phyloP scores from a whole-genome alignment of 2,329 filamentous ascomycete species.

The Botryotinia convoluta region DNA sequence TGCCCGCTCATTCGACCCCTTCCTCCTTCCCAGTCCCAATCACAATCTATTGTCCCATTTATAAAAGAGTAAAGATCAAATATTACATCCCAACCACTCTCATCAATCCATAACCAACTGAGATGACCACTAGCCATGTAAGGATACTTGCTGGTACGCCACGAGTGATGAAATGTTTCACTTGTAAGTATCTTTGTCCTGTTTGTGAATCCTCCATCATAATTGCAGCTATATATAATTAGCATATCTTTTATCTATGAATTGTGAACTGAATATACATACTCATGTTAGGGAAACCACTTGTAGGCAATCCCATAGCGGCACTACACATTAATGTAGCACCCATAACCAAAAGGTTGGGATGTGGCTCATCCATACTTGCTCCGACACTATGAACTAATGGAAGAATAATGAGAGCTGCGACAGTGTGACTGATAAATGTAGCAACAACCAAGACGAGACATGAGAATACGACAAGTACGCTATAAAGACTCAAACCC shows the following conservation, averaged over 20 bases:
- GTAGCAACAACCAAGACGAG: constrained; percentile 92
- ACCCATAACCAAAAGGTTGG: constrained; percentile 93
- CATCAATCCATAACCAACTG: constrained; percentile 90
- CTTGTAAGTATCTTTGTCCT: constrained; percentile 85
- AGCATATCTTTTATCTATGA: constrained; percentile 17
- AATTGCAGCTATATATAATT: constrained; percentile 68
- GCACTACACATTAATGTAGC: constrained; percentile 94
- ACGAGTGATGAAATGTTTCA: constrained; percentile 92
- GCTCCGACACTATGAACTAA: constrained; percentile 83
- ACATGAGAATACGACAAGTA: constrained; percentile 79
- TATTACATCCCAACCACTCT: constrained; percentile 41
- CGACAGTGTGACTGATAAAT: constrained; percentile 97
- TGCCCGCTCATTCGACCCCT: neutral
- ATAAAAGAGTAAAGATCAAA: neutral
- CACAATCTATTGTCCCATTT: neutral
- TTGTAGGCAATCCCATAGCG: constrained; percentile 95
- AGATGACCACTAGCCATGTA: constrained; percentile 77
- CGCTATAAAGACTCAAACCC: constrained; percentile 77
- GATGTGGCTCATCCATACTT: constrained; percentile 83
- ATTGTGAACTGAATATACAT: constrained; percentile 47
- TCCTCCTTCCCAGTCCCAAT: neutral
- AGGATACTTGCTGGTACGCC: constrained; percentile 85
- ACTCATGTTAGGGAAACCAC: constrained; percentile 99
- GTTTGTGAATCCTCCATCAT: constrained; percentile 97
- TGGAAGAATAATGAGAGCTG: constrained; percentile 89